phyloP scores from a whole-genome alignment of 2,329 filamentous ascomycete species.

The Ophiobolus disseminans region DNA sequence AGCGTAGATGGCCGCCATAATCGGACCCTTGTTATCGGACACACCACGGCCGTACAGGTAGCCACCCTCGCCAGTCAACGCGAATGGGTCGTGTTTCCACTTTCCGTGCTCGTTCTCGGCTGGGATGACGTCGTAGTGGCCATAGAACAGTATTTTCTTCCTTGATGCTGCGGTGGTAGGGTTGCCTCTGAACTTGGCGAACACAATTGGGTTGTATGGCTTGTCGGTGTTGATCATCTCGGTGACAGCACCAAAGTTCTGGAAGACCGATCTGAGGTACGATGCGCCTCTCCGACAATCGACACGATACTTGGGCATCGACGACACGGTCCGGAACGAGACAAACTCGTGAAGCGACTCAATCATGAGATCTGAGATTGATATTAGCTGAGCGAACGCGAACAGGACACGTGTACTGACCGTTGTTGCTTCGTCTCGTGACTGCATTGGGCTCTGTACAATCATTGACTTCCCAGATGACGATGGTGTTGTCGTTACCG shows the following conservation, averaged over 20 bases:
- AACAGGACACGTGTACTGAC: constrained; percentile 41
- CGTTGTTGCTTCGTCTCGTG: constrained; percentile 63
- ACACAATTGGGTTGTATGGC: constrained; percentile 86
- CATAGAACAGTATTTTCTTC: constrained; percentile 94
- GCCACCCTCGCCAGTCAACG: constrained; percentile 86
- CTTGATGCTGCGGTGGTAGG: constrained; percentile 68
- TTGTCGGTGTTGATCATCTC: constrained; percentile 87
- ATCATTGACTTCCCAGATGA: constrained; percentile 81
- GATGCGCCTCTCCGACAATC: constrained; percentile 93
- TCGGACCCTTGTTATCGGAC: constrained; percentile 96
- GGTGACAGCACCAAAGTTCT: constrained; percentile 80
- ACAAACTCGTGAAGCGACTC: constrained; percentile 80
- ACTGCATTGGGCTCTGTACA: constrained; percentile 57
- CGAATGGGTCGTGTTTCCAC: constrained; percentile 88
- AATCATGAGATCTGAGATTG: constrained; percentile 63
- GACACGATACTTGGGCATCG: constrained; percentile 81
- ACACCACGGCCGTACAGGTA: constrained; percentile 96
- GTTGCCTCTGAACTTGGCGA: constrained; percentile 84
- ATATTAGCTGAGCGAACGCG: constrained; percentile 26
- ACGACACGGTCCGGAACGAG: constrained; percentile 89
- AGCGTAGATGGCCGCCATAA: constrained; percentile 91
- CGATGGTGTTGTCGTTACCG: constrained; percentile 87
- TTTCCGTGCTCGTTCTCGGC: constrained; percentile 82
- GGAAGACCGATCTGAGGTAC: constrained; percentile 88
- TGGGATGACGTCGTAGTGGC: constrained; percentile 95